A percentile compares a stretch with the other conserved stretches of the same genome.
Conservation (phyloP, 2,329 filamentous ascomycete genomes). For the Zymoseptoria brevis region DNA sequence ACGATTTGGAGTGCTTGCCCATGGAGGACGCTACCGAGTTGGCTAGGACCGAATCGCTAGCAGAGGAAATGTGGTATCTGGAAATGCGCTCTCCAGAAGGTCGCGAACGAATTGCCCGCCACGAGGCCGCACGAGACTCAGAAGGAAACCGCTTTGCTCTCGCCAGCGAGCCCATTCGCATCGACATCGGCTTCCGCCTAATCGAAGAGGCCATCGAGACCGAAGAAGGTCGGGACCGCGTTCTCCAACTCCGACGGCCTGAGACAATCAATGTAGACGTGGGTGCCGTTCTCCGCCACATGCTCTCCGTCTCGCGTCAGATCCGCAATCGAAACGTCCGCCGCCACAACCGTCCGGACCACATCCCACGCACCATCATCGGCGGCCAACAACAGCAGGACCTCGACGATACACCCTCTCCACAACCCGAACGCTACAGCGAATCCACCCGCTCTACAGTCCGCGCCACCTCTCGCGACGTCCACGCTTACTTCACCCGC, state of each 20-base stretch:
- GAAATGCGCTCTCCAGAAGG: slow-evolving; percentile 22
- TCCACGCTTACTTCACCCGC: slow-evolving; percentile 19
- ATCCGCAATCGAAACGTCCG: background rate
- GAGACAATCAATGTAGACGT: slow-evolving; percentile 1
- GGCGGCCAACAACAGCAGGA: background rate
- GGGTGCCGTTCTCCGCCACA: background rate
- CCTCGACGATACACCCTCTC: slow-evolving; percentile 5
- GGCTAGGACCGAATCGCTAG: slow-evolving; percentile 20
- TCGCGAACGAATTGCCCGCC: slow-evolving; percentile 18
- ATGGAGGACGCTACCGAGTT: slow-evolving; percentile 20
- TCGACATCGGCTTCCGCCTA: slow-evolving; percentile 27
- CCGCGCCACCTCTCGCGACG: slow-evolving; percentile 12
- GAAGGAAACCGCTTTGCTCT: slow-evolving; percentile 23
- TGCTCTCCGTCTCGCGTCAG: background rate
- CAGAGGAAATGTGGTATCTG: slow-evolving; percentile 23
- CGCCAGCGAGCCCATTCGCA: slow-evolving; percentile 13
- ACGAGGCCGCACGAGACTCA: slow-evolving; percentile 28
- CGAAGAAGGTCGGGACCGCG: slow-evolving; percentile 21
- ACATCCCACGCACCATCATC: background rate
- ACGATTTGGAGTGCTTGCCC: slow-evolving; percentile 30
- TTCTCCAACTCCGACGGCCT: slow-evolving; percentile 11
- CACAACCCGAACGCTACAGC: slow-evolving; percentile 16
- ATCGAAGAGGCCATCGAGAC: slow-evolving; percentile 25
- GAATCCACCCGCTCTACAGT: slow-evolving; percentile 10
- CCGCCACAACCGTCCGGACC: slow-evolving; percentile 4